Base-by-base conservation (phyloP, 257 asterid species). In the Schizonepeta tenuifolia region DNA sequence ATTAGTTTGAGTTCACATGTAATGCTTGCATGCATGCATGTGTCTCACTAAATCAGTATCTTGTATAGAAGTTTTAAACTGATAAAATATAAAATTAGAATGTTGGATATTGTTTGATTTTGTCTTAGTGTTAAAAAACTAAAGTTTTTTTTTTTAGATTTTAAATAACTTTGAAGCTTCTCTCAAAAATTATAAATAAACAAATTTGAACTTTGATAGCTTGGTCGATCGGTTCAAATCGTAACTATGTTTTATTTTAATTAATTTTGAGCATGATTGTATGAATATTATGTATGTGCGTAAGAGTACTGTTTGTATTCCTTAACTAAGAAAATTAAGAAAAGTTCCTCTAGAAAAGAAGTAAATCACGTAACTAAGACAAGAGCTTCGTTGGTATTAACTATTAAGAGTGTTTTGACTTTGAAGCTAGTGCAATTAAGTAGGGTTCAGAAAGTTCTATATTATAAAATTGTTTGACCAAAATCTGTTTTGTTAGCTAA, bases 391-490 rank as follows among this genome's bases (percentile, higher is more conserved):
- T 21, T 22, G 51, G 50, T n/a, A 10, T n/a, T n/a, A 24, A 24
- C 26, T 24, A 24, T 26, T 15, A 14, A 49, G 65, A 38, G 70
- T 22, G 62, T n/a, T 38, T 69, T 74, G 81, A 71, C 80, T 35
- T 66, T 49, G 61, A 31, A 31, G 67, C 55, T 72, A 50, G 64
- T n/a, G n/a, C n/a, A n/a, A n/a, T n/a, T n/a, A n/a, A n/a, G n/a
- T n/a, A n/a, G n/a, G n/a, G n/a, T n/a, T n/a, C n/a, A n/a, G 26
- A 24, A 24, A 24, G n/a, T n/a, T n/a, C n/a, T n/a, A 54, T 69
- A 55, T 8, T 46, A 73, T 67, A 46, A 40, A 76, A 82, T 57
- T 50, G 76, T 81, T 83, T 87, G 92, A 83, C 89, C 69, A 77
- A 71, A 80, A 44, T 61, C 72, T 26, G 35, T 75, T 57, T 67